Evolutionary conservation across 768 basidiomycete species (phyloP).

Genomic region (Tricholoma matsutake): DNA sequence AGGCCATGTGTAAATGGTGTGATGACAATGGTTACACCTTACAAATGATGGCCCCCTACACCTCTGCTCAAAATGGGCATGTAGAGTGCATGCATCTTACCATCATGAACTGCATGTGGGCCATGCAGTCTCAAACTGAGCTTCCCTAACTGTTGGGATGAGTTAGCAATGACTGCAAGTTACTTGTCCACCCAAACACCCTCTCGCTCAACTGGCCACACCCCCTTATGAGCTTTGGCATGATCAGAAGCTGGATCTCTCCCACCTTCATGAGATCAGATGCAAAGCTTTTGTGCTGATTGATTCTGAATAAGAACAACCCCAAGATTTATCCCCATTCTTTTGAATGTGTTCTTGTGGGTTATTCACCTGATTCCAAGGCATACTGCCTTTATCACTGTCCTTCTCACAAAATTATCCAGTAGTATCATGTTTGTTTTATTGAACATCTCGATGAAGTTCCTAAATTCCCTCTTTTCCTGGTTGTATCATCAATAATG

Average conservation of each 20-base stretch:
- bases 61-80: slow-evolving; percentile 33
- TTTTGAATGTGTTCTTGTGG: slow-evolving; percentile 19
- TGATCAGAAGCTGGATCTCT: slow-evolving; percentile 18
- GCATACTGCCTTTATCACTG: too few species aligned
- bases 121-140: slow-evolving; percentile 19
- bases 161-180: slow-evolving; percentile 9
- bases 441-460: too few species aligned
- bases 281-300: slow-evolving; percentile 25
- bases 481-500: too few species aligned
- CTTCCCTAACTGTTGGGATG: slow-evolving; percentile 8
- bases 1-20: slow-evolving; percentile 2
- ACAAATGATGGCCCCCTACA: slow-evolving; percentile 22
- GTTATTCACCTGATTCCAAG: slow-evolving; percentile 7
- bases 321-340: slow-evolving; percentile 24
- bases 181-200: too few species aligned
- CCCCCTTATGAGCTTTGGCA: slow-evolving; percentile 13
- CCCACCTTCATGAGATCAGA: slow-evolving; percentile 28
- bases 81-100: slow-evolving; percentile 36
- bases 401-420: too few species aligned
- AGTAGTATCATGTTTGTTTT: too few species aligned
- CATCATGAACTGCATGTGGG: slow-evolving; percentile 24
- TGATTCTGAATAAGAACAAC: slow-evolving; percentile 21
- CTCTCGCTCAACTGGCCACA: slow-evolving; percentile 1
- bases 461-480: too few species aligned
- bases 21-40: slow-evolving; percentile 15